Conservation (phyloP, 1,284 basidiomycete species). For the Pterulicium gracile region DNA sequence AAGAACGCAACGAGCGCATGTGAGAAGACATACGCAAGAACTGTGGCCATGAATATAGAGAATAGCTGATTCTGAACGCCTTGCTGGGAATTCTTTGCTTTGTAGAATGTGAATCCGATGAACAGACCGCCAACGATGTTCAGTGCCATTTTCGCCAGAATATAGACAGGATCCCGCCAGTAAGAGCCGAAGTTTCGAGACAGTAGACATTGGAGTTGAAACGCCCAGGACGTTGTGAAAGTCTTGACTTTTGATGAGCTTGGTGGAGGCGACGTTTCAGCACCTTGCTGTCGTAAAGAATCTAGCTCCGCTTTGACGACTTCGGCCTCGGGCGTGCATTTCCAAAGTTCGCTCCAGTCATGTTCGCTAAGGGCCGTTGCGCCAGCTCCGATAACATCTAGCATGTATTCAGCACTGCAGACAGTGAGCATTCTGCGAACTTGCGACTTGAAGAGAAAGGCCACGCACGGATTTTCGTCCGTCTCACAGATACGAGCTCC, state of each 20-base stretch:
- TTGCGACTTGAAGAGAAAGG: background rate
- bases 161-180: constrained; percentile 46
- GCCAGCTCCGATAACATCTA: constrained; percentile 20
- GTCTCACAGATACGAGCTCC: constrained; percentile 36
- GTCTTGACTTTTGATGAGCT: constrained; percentile 21
- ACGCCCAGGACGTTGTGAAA: constrained; percentile 37
- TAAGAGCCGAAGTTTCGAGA: constrained; percentile 41
- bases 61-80: constrained; percentile 25
- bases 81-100: constrained; percentile 20
- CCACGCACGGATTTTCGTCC: constrained; percentile 34
- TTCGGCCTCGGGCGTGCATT: constrained; percentile 21
- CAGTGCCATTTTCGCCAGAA: constrained; percentile 63
- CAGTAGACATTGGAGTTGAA: constrained; percentile 34
- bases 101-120: constrained; percentile 3
- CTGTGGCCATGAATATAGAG: constrained; percentile 18
- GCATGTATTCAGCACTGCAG: constrained; percentile 13
- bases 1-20: constrained; percentile 30
- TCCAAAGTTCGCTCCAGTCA: constrained; percentile 36
- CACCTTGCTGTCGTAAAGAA: constrained; percentile 15
- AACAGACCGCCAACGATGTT: constrained; percentile 28
- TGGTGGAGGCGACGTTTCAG: constrained; percentile 19
- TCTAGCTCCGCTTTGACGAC: constrained; percentile 14
- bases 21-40: constrained; percentile 30
- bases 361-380: constrained; percentile 30
- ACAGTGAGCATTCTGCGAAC: background rate